Conservation (phyloP, 768 basidiomycete species). For the Russula vinacea region DNA sequence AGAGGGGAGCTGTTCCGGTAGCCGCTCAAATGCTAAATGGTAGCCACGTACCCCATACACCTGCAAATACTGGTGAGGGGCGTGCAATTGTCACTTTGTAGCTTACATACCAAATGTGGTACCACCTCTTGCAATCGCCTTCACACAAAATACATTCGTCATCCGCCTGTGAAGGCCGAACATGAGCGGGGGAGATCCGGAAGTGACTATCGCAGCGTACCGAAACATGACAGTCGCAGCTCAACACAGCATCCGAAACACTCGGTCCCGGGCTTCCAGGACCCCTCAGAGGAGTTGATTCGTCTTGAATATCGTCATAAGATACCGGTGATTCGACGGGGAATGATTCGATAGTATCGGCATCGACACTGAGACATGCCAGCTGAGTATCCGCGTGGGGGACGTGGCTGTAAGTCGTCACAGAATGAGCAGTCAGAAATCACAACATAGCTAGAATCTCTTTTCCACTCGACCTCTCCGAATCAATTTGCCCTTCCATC, state of each 20-base stretch:
- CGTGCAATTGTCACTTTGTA: neutral
- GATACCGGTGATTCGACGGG: conserved; percentile 23
- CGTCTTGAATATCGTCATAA: conserved; percentile 3
- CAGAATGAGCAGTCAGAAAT: conserved; percentile 2
- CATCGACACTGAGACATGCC: conserved; percentile 7
- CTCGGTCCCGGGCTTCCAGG: conserved; percentile 19
- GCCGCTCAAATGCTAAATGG: neutral
- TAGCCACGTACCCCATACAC: conserved; percentile 54
- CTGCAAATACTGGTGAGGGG: conserved; percentile 34
- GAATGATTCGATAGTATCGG: conserved; percentile 43
- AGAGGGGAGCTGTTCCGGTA: neutral
- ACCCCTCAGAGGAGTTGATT: conserved; percentile 21
- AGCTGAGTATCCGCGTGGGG: conserved; percentile 39
- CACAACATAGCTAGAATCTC: conserved; percentile 48
- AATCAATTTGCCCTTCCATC: conserved; percentile 29
- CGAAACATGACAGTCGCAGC: conserved; percentile 68
- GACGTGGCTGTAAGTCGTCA: neutral
- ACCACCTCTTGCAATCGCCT: conserved; percentile 69
- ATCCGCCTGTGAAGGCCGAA: conserved; percentile 47
- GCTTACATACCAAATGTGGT: conserved; percentile 63
- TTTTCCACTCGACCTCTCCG: conserved; percentile 35
- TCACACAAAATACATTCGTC: conserved; percentile 57
- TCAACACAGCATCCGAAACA: conserved; percentile 42
- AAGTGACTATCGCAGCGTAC: conserved; percentile 37
- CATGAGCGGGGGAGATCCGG: conserved; percentile 5